Evolutionary conservation across 2,329 filamentous ascomycete species (phyloP), one percentile per base, ranked within the genome.

Genomic region (Septoria petroselini): DNA sequence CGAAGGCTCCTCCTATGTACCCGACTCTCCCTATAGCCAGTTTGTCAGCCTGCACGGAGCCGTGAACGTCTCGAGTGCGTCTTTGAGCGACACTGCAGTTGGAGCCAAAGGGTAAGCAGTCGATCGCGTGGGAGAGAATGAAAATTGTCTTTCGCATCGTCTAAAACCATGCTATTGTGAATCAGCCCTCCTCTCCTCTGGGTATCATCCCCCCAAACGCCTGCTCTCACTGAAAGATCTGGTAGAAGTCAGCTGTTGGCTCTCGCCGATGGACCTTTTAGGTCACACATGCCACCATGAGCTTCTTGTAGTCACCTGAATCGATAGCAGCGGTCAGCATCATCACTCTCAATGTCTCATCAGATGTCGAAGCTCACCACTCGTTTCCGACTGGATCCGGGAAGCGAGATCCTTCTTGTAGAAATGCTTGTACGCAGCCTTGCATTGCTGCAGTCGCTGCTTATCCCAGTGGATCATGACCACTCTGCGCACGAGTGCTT

Each of bases 391-490:
- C 65, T 80, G 81, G 63, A 97, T 86, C 40, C 89, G 77, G 48
- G 75, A 75, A 8, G 79, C 76, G 48, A 97, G 71, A 55, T 83
- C 83, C 62, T 73, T 81, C 59, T 80, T 77, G 69, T 85, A 94
- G 39, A 78, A 78, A 61, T 85, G 80, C 62, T 83, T 76, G 69
- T 90, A 97, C 7, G 87, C 89, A 0, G 76, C 78, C 70, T 88
- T 90, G 50, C 95, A 85, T 58, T 88, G 85, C 42, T 82, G 80
- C 75, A 95, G 76, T 59, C 86, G 81, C 47, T 75, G 76, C 30
- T 77, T 77, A 65, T 95, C 82, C 91, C 91, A 97, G 69, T 97
- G 91, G 41, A 81, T 77, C 17, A 88, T 78, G 1, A 96, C 81
- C 3, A 93, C 78, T n/a, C 90, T 78, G 21, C 84, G 78, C 12